Evolutionary conservation across 768 basidiomycete species (phyloP).

Genomic region (Termitomyces sp.): DNA sequence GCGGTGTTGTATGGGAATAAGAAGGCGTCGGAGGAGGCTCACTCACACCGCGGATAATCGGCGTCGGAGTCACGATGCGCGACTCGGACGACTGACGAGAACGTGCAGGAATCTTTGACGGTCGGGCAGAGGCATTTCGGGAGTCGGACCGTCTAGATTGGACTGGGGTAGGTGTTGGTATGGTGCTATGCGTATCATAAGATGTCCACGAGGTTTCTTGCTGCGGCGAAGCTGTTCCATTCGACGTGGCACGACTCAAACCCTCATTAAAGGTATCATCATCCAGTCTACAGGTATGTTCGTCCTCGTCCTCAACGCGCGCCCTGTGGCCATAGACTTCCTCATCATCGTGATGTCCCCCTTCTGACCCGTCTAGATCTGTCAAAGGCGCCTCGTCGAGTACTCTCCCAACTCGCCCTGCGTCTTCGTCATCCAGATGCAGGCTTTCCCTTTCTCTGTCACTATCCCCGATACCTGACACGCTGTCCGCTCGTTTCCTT

Average conservation of each 20-base stretch:
- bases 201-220: conserved; percentile 11
- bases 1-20: conserved; percentile 19
- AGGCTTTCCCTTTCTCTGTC: conserved; percentile 60
- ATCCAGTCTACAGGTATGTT: conserved; percentile 5
- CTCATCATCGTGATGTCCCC: conserved; percentile 19
- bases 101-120: conserved; percentile 36
- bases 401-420: conserved; percentile 44
- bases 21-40: conserved; percentile 34
- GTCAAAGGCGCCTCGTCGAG: conserved; percentile 73
- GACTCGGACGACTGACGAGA: conserved; percentile 42
- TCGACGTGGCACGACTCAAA: conserved; percentile 12
- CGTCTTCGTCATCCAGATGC: conserved; percentile 58
- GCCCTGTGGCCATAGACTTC: conserved; percentile 14
- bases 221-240: conserved; percentile 13
- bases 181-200: conserved; percentile 32
- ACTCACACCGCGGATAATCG: conserved; percentile 26
- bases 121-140: conserved; percentile 22
- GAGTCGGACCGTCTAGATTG: conserved; percentile 24
- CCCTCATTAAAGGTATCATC: conserved; percentile 9
- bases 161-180: conserved; percentile 30
- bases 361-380: conserved; percentile 58
- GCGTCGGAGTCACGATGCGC: conserved; percentile 32
- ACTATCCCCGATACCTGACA: conserved; percentile 36
- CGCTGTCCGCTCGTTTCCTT: conserved; percentile 63
- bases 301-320: conserved; percentile 21